phyloP scores from a whole-genome alignment of 176 grass and related monocot genomes.

The Triticum urartu region DNA sequence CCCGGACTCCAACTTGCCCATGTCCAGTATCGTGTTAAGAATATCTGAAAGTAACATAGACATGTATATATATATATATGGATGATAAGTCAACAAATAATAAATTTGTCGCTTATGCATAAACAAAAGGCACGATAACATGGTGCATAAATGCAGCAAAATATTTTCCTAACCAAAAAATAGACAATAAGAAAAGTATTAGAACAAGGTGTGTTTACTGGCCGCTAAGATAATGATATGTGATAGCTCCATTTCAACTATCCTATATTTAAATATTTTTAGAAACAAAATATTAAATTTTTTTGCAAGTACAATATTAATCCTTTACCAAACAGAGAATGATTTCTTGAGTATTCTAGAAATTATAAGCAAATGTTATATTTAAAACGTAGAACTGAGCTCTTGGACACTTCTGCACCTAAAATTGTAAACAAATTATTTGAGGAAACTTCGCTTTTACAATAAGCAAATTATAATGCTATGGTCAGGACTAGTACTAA shows the following conservation, averaged over 20 bases:
- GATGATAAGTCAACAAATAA: no score
- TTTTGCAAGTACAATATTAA: background rate
- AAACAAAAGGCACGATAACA: no score
- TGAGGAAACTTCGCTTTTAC: background rate
- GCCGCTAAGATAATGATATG: background rate
- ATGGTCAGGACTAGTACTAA: background rate
- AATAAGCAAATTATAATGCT: background rate
- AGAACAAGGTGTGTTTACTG: no score
- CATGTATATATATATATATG: no score
- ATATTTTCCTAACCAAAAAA: no score
- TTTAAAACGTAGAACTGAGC: background rate
- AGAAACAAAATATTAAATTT: background rate
- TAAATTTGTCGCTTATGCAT: no score
- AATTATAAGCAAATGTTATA: no score
- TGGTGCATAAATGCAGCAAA: no score
- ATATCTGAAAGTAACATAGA: no score
- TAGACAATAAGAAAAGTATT: no score
- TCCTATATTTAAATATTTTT: background rate
- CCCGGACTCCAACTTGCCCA: no score
- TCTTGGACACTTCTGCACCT: background rate
- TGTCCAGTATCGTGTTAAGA: no score
- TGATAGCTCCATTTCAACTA: background rate
- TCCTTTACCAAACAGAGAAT: background rate
- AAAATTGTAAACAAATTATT: background rate
- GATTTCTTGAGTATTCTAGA: background rate